Conservation (phyloP, 1,139 yeast genomes). For the Blastobotrys apis region DNA sequence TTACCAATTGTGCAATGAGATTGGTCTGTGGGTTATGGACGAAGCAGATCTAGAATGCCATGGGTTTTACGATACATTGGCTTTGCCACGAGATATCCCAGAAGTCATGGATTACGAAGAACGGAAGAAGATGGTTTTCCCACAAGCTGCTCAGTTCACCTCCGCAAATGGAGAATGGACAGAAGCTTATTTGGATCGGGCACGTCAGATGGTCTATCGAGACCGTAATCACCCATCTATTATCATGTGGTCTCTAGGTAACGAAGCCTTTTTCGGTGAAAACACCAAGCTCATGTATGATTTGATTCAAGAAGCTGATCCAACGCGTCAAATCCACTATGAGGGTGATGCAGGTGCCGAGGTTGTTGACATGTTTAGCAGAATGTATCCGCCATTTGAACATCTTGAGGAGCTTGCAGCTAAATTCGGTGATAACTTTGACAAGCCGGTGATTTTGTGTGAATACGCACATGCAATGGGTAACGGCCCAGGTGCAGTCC, state of each 20-base stretch:
- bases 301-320: slow-evolving; percentile 26
- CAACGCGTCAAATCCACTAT: slow-evolving; percentile 35
- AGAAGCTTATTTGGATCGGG: slow-evolving; percentile 37
- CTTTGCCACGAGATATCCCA: slow-evolving; percentile 8
- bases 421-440: slow-evolving; percentile 7
- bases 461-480: slow-evolving; percentile 43
- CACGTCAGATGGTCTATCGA: slow-evolving; percentile 31
- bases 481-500: slow-evolving; percentile 38
- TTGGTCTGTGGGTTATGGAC: slow-evolving; percentile 35
- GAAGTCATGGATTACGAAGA: slow-evolving; percentile 1
- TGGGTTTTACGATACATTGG: slow-evolving; percentile 27
- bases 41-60: slow-evolving; percentile 41
- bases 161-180: slow-evolving; percentile 36
- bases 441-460: slow-evolving; percentile 35
- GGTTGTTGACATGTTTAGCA: slow-evolving; percentile 34
- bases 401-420: slow-evolving; percentile 27
- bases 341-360: slow-evolving; percentile 28
- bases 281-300: slow-evolving; percentile 35
- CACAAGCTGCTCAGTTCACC: slow-evolving; percentile 25
- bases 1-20: slow-evolving; percentile 26
- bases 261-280: slow-evolving; percentile 37
- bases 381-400: slow-evolving; percentile 35
- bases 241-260: slow-evolving; percentile 40
- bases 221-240: slow-evolving; percentile 38
- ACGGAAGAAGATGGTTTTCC: slow-evolving; percentile 15